Evolutionary conservation across 768 basidiomycete genomes (phyloP), one percentile per base, ranked within the genome.

Genomic region (Kwoniella heveanensis): DNA sequence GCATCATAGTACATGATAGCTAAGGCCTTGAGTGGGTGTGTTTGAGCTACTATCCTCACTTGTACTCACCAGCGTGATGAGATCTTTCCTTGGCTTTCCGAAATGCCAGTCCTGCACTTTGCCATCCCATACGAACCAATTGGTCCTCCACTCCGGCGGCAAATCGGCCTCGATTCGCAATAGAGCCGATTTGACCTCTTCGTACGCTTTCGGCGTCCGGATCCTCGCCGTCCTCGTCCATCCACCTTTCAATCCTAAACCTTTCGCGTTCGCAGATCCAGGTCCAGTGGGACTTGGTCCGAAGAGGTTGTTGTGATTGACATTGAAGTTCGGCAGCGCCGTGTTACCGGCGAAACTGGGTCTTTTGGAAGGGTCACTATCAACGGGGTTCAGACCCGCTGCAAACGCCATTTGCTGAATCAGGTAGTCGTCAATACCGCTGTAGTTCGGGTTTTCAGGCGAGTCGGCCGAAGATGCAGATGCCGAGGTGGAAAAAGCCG

Each of bases 121-220:
- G 0, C 73, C 75, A 61, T 74, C 71, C 72, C 73, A 74, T 3
- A 52, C 39, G 21, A 60, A 57, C 75, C 75, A 74, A 29, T 72
- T 62, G 24, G 64, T 71, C 53, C 65, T 54, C 51, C 68, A 47
- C 29, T 74, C 73, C 22, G 54, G 50, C 10, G 73, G 68, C 17
- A 77, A 37, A 59, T 77, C 72, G 15, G 24, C 54, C 56, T 72
- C 72, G 13, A 74, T 63, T 36, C 64, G 30, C 44, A 68, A 54
- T 48, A 77, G 49, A 25, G 72, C 75, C 36, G 57, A 44, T 21
- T 62, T 62, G 32, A 77, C 64, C 52, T 70, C 66, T 21, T 68
- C 71, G 44, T 67, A 77, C 17, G 75, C 75, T 39, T 63, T 71
- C 4, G 75, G 75, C 6, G 62, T 74, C 5, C 75, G 30, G 32